phyloP scores from a whole-genome alignment of 2,329 filamentous ascomycete species.

The Penicillium sp. region DNA sequence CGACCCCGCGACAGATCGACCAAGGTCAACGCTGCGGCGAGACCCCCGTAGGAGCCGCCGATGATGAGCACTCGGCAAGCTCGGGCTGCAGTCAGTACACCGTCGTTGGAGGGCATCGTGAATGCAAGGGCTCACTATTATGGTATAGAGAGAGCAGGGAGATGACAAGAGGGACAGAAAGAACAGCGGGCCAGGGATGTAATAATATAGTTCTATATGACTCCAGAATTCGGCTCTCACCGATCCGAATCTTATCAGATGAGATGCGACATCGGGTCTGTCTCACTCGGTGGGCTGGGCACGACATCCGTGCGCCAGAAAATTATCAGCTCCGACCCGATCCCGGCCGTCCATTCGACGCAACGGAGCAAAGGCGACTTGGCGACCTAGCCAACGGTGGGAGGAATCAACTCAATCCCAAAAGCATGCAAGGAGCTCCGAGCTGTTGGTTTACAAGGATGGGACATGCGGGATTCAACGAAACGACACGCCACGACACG shows the following conservation, averaged over 20 bases:
- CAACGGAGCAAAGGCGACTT: neutral
- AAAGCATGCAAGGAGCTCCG: neutral
- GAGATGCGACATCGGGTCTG: constrained; percentile 17
- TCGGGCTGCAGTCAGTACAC: constrained; percentile 18
- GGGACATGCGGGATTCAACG: neutral
- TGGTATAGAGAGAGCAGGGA: neutral
- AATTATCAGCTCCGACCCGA: constrained; percentile 13
- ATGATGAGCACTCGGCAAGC: constrained; percentile 61
- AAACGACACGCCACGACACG: neutral
- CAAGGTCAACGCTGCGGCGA: constrained; percentile 65
- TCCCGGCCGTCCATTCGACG: neutral
- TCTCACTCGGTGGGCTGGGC: neutral
- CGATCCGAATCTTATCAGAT: constrained; percentile 16
- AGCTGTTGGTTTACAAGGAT: neutral
- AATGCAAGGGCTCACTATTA: neutral
- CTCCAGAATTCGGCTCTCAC: neutral
- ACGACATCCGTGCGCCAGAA: neutral
- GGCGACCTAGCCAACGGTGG: neutral
- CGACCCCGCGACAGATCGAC: constrained; percentile 63
- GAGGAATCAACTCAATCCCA: neutral
- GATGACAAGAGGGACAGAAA: neutral
- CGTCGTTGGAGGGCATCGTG: constrained; percentile 30
- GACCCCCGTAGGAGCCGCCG: constrained; percentile 71
- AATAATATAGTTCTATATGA: neutral
- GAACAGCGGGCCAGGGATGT: neutral